These are phyloP conservation scores for Aspergillus transmontanensis DNA, from an alignment of 2,329 filamentous ascomycete genomes.

Conservation along the genomic window DNA sequence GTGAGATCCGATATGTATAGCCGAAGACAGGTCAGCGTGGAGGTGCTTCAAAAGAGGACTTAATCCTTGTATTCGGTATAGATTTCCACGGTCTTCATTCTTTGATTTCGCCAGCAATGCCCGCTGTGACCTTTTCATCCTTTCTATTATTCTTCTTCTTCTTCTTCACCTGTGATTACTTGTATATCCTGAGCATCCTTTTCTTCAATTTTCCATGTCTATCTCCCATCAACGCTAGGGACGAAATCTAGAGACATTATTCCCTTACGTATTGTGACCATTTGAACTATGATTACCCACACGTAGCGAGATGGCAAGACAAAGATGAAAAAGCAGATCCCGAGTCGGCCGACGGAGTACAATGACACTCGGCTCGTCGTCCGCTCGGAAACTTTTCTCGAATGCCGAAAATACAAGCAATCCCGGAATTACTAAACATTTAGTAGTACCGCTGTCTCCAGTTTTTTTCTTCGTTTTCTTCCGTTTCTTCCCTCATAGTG, in stretches of 20 bases:
- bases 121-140: background rate
- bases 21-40: background rate
- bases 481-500: background rate
- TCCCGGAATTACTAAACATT: background rate
- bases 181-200: slow-evolving; percentile 12
- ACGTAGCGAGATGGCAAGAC: background rate
- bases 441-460: background rate
- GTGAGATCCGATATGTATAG: background rate
- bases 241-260: background rate
- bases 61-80: slow-evolving; percentile 5
- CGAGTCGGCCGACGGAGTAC: background rate
- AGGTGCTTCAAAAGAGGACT: background rate
- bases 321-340: background rate
- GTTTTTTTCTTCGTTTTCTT: background rate
- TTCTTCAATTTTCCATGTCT: background rate
- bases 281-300: background rate
- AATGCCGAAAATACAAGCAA: background rate
- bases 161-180: background rate
- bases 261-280: background rate
- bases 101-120: background rate
- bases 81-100: slow-evolving; percentile 3
- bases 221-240: background rate
- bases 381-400: background rate
- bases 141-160: background rate
- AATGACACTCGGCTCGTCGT: background rate